Evolutionary conservation across 352 stramenopile species (phyloP).

Genomic region (Globisporangium echinulatum): DNA sequence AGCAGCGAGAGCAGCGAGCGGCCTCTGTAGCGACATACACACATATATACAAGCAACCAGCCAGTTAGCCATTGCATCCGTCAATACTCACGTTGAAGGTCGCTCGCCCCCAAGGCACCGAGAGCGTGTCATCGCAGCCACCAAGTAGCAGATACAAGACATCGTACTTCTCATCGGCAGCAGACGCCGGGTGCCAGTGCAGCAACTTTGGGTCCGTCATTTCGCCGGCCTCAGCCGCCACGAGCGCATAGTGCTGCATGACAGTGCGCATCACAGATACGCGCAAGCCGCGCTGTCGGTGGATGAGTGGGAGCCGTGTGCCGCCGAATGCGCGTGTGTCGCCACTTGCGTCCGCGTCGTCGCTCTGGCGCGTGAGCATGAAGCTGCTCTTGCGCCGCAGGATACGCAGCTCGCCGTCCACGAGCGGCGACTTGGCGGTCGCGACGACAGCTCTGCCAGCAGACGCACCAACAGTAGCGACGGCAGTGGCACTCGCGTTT

Average conservation of each 20-base stretch:
- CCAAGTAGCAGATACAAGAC: not conserved
- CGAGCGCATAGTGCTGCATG: slow-evolving; percentile 9
- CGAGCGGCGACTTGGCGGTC: not conserved
- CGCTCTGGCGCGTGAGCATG: slow-evolving; percentile 21
- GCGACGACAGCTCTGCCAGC: not conserved
- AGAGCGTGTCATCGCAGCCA: not conserved
- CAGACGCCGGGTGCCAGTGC: slow-evolving; percentile 47
- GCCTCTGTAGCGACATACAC: slow-evolving; percentile 15
- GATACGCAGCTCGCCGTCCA: slow-evolving; percentile 9
- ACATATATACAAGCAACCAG: not conserved
- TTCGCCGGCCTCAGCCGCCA: slow-evolving; percentile 22
- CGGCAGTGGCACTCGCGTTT: not conserved
- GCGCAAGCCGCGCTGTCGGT: not conserved
- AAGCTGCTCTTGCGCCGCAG: slow-evolving; percentile 33
- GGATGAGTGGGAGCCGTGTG: slow-evolving; percentile 11
- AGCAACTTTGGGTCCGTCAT: slow-evolving; percentile 32
- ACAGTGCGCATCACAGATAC: slow-evolving; percentile 12
- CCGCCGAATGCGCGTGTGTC: slow-evolving; percentile 7
- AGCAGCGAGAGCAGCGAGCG: slow-evolving; percentile 39
- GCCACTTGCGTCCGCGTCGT: not conserved
- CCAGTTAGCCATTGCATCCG: too few relatives aligned
- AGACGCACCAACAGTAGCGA: too few relatives aligned
- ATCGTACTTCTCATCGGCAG: slow-evolving; percentile 23
- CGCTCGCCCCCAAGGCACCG: too few relatives aligned
- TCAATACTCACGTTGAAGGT: too few relatives aligned